Evolutionary conservation across 2,329 filamentous ascomycete species (phyloP), one percentile per base, ranked within the genome.

Genomic region (Raffaelea deltoideospora): DNA sequence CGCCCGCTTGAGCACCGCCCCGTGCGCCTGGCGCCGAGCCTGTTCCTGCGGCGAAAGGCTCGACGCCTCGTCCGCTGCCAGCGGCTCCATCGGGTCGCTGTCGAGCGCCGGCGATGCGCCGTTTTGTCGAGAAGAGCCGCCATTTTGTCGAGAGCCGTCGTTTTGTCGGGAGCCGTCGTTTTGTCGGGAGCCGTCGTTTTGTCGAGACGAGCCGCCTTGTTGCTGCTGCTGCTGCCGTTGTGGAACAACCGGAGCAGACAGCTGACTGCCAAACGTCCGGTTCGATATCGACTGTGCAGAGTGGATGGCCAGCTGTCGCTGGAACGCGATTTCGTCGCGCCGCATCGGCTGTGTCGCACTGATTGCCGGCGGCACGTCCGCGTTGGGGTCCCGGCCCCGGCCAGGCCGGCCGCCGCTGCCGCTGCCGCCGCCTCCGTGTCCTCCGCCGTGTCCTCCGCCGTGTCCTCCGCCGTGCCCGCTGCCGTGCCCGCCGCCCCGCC

Each of bases 261-360:
- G 68, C 48, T 85, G 79, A 7, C 86, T 85, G 31, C 87, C 86
- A 60, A 95, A 95, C 3, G 76, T 85, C 31, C 86, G 73, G 31
- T 72, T 78, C 0, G 82, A 75, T 0, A 84, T 70, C 0, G 85
- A 84, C 50, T 92, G 85, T 1, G 85, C 79, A 34, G 78, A 87
- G 48, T 93, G 86, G 34, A 96, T 85, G 29, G 86, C 87, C 66
- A 93, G 76, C 50, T 93, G 85, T 35, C 90, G 70, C 51, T 96
- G 88, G 54, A 85, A 93, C 3, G 90, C 88, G 37, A 94, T 61
- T 56, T 96, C 85, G 44, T 92, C 90, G 51, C 90, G 67, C 34
- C 82, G 72, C 51, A 95, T 55, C 1, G 85, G 78, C 45, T 90
- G 84, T 2, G 82, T 79, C 37, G 81, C 84, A 23, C 80, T 82